phyloP scores from a whole-genome alignment of 2,329 filamentous ascomycete genomes.

The Fusarium penzigii region DNA sequence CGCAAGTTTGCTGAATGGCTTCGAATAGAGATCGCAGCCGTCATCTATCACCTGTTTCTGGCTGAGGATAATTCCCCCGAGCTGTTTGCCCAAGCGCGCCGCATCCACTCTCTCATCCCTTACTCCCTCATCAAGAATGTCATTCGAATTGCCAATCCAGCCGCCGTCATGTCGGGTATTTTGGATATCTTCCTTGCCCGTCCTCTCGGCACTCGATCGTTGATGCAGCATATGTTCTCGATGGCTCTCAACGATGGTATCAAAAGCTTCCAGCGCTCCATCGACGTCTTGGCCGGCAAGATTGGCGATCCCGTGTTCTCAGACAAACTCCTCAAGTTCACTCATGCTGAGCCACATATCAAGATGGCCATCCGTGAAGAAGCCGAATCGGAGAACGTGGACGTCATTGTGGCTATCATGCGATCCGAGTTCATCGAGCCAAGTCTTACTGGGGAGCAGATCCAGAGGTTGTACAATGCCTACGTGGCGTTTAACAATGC shows the following conservation, averaged over 20 bases:
- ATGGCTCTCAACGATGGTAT: conserved; percentile 91
- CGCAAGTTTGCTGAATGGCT: conserved; percentile 99
- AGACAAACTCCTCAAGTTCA: conserved; percentile 79
- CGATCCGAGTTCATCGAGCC: conserved; percentile 76
- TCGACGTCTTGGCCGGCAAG: conserved; percentile 74
- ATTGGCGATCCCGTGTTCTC: conserved; percentile 81
- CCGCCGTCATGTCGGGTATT: conserved; percentile 94
- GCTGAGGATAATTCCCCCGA: conserved; percentile 98
- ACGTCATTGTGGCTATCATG: conserved; percentile 83
- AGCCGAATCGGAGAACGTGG: conserved; percentile 71
- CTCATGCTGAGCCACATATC: conserved; percentile 70
- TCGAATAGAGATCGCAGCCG: conserved; percentile 93
- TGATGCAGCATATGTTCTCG: conserved; percentile 93
- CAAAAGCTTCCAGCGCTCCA: conserved; percentile 79
- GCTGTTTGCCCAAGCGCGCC: conserved; percentile 88
- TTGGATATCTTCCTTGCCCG: conserved; percentile 95
- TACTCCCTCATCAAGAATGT: conserved; percentile 95
- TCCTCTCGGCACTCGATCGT: conserved; percentile 84
- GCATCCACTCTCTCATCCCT: conserved; percentile 91
- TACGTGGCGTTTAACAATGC: conserved; percentile 96
- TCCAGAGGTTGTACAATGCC: conserved; percentile 85
- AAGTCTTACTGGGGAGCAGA: conserved; percentile 70
- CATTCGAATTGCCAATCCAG: conserved; percentile 93
- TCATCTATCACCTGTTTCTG: conserved; percentile 94
- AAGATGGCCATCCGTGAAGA: conserved; percentile 76